Evolutionary conservation across 2,329 filamentous ascomycete species (phyloP), one percentile per base, ranked within the genome.

Genomic region (Exophiala sp.): DNA sequence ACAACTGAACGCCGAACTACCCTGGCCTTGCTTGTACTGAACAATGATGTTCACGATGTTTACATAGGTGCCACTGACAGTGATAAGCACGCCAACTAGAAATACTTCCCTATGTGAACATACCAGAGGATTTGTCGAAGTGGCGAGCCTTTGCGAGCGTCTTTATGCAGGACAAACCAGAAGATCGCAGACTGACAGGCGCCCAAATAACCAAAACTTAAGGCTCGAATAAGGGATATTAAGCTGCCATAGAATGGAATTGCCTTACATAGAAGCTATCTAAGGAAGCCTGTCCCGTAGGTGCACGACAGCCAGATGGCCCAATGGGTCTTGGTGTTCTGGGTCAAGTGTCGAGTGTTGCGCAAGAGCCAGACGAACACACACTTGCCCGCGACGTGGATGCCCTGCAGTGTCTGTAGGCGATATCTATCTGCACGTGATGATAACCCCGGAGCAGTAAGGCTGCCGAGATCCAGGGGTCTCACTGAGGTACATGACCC

Each of bases 161-260:
- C 23, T n/a, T 48, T 42, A 37, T 44, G 40, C 48, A 76, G 73
- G 56, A 74, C 70, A 2, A 78, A 57, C 76, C 76, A 79, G 2
- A 78, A 53, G 65, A 68, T 72, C 0, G 71, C 75, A 0, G 74
- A 75, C 5, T 77, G 60, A 0, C 64, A 65, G 14, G 79, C 66
- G 1, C 70, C 72, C 35, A 79, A 55, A 0, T 74, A 75, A 23
- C 75, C 74, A 56, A 77, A 78, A 37, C 73, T 74, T 6, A 79
- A 50, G 21, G 69, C 70, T 1, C 74, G 75, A 1, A 74, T 70
- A 9, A 78, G 59, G 1, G 72, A 70, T 16, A 77, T 55, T 18
- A 78, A 56, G 57, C 72, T 77, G 49, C 75, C 75, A 65, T 79
- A 78, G 46, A 79, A 75, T 0, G 76, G 76, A 21, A 79, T 75